Evolutionary conservation across 2,329 filamentous ascomycete species (phyloP).

Genomic region (Nothophaeocryptopus gaeumannii): DNA sequence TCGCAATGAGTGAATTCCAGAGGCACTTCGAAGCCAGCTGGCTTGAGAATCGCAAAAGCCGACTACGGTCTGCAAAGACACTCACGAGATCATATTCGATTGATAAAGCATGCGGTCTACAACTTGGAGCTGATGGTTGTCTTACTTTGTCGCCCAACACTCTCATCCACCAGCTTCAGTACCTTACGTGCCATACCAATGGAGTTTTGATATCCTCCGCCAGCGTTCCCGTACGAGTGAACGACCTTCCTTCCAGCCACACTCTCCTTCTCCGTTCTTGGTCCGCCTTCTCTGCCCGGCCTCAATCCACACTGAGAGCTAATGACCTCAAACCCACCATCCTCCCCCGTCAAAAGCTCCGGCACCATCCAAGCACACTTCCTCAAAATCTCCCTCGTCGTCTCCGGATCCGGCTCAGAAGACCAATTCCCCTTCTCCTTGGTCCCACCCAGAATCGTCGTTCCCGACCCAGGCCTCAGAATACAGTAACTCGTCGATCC

Average conservation of each 20-base stretch:
- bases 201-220: constrained; percentile 42
- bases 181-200: constrained; percentile 30
- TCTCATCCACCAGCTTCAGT: constrained; percentile 29
- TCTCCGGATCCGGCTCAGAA: constrained; percentile 31
- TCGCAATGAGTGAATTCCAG: too few relatives aligned
- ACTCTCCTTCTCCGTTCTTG: constrained; percentile 43
- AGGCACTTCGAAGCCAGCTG: too few relatives aligned
- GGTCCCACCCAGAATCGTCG: constrained; percentile 46
- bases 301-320: constrained; percentile 44
- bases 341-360: constrained; percentile 34
- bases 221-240: constrained; percentile 50
- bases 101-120: neutral
- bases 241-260: constrained; percentile 37
- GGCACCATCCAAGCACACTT: constrained; percentile 36
- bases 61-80: too few relatives aligned
- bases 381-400: constrained; percentile 39
- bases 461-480: constrained; percentile 40
- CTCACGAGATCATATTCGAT: too few relatives aligned
- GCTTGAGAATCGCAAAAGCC: too few relatives aligned
- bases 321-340: constrained; percentile 44
- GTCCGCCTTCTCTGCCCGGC: constrained; percentile 44
- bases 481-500: constrained; percentile 41
- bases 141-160: constrained; percentile 15
- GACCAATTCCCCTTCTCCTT: constrained; percentile 41
- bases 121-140: constrained; percentile 17